Evolutionary conservation across 2,329 filamentous ascomycete species (phyloP), one percentile per base, ranked within the genome.

Genomic region (Lecanosticta acicola): DNA sequence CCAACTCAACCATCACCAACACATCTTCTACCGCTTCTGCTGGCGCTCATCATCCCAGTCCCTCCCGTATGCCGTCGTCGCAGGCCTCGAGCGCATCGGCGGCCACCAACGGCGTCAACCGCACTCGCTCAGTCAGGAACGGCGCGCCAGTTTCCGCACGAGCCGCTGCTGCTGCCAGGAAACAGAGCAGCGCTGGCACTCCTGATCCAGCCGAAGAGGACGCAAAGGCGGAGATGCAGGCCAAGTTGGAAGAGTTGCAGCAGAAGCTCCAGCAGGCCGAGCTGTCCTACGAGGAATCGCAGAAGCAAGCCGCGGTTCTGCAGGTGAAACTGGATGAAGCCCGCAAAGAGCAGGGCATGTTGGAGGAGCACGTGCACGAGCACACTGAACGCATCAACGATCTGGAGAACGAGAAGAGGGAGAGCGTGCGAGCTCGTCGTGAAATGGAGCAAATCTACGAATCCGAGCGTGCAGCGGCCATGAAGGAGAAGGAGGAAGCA

Each of bases 381-480:
- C 83, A 81, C 60, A 89, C 93, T 51, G 87, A 91, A 66, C 82
- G 84, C 61, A 79, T 91, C 48, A 89, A 95, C 67, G 73, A 78
- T 5, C 74, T 97, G 43, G 81, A 83, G 61, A 89, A 87, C 59
- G 87, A 94, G 61, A 90, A 93, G 70, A 81, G 87, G 58, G 90
- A 97, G 57, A 77, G 84, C 45, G 80, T 83, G 21, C 80, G 89
- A 53, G 85, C 94, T 67, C 86, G 87, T 62, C 81, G 91, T 54
- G 93, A 98, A 66, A 83, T 96, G 71, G 90, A 96, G 68, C 82
- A 83, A 54, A 90, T 94, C 54, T 94, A 95, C 66, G 91, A 97
- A 67, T 82, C 85, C 36, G 93, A 98, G 69, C 81, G 88, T 53
- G 87, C 84, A 61, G 81, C 87, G 44, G 85, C 91, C 70, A 81